Base-by-base conservation (phyloP, 2,329 filamentous ascomycete genomes). In the Trichophyton simii region DNA sequence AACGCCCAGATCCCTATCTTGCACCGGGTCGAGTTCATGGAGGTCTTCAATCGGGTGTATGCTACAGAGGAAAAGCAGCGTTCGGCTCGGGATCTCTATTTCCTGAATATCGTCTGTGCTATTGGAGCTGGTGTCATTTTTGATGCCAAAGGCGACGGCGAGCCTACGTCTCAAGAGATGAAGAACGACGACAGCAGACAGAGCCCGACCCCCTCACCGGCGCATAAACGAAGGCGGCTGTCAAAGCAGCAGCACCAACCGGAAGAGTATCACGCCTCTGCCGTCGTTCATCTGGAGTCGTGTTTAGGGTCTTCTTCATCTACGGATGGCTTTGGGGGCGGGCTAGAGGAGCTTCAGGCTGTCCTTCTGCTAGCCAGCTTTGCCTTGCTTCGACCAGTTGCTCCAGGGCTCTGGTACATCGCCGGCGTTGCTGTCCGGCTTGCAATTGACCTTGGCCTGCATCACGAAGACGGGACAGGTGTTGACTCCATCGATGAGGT, bases 361-460 rank as follows among this genome's bases (percentile, higher is more conserved):
- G 91, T 97, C 6, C 76, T 97, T 57, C 78, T 97, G 48, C 79
- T 97, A 54, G 91, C 92, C 52, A 91, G 91, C 60, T 96, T 97
- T 78, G 92, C 92, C 6, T 79, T 99, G 57, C 80, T 97, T 65
- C 83, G 92, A 60, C 94, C 94, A 1, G 91, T 97, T 22, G 90
- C 92, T 0, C 92, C 92, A 0, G 94, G 94, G 13, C 77, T 97
- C 52, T 97, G 92, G 92, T 97, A 97, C 74, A 97, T 97, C 64
- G 89, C 95, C 63, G 94, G 94, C 9, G 91, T 96, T 50, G 92
- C 92, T 4, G 87, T 95, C 63, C 86, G 94, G 42, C 76, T 97
- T 59, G 92, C 90, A 5, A 87, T 97, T 22, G 94, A 97, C 72
- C 80, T 97, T 1, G 94, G 94, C 8, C 78, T 97, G 31, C 91